phyloP scores from a whole-genome alignment of 2,329 filamentous ascomycete genomes.

The Pestalotiopsis sp. region DNA sequence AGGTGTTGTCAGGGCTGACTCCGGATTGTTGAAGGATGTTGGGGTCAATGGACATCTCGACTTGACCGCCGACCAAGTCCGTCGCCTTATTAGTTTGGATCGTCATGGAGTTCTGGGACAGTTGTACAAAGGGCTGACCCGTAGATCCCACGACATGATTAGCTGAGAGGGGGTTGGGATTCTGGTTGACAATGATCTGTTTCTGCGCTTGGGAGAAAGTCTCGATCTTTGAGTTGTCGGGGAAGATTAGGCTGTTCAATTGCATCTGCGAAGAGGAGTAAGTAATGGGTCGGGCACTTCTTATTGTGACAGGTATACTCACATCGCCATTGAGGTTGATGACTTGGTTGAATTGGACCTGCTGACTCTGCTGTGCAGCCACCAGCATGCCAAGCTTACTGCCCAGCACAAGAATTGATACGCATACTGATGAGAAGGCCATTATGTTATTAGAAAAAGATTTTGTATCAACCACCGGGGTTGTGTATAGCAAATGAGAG shows the following conservation, averaged over 20 bases:
- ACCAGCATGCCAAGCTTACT: constrained; percentile 11
- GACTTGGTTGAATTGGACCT: constrained; percentile 21
- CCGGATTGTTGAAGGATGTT: constrained; percentile 17
- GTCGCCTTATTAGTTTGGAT: constrained; percentile 22
- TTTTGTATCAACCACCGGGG: constrained; percentile 5
- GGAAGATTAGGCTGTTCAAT: constrained; percentile 19
- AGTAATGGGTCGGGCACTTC: background rate
- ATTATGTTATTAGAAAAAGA: constrained; percentile 20
- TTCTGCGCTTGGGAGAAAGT: constrained; percentile 22
- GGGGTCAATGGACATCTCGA: constrained; percentile 21
- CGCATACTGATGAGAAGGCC: constrained; percentile 14
- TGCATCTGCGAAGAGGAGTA: constrained; percentile 14
- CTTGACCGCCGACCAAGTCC: constrained; percentile 21
- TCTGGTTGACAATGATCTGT: constrained; percentile 23
- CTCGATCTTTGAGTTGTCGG: constrained; percentile 22
- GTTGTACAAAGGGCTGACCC: constrained; percentile 21
- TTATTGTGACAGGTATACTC: constrained; percentile 12
- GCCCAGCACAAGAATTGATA: constrained; percentile 1
- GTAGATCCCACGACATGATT: constrained; percentile 22
- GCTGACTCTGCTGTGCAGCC: constrained; percentile 16
- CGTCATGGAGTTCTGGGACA: constrained; percentile 21
- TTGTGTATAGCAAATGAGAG: constrained; percentile 2
- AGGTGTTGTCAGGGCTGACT: constrained; percentile 21
- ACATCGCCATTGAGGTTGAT: constrained; percentile 23
- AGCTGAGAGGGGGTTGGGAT: constrained; percentile 20